Evolutionary conservation across 352 stramenopile genomes (phyloP).

Genomic region (Peronospora destructor): DNA sequence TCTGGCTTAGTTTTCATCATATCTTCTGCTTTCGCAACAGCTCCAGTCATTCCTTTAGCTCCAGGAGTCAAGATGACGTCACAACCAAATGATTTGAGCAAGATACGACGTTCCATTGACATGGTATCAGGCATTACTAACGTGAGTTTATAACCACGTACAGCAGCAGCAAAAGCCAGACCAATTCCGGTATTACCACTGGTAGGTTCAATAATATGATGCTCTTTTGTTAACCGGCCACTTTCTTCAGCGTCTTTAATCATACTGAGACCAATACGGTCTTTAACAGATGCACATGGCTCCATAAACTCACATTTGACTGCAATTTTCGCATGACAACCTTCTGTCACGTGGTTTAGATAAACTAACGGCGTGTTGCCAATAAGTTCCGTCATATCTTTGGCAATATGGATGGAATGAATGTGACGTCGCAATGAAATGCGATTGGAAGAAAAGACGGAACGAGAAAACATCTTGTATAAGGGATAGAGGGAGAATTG

Average conservation of each 20-base stretch:
- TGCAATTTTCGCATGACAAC: constrained; percentile 77
- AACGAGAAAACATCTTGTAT: constrained; percentile 20
- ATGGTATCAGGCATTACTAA: constrained; percentile 95
- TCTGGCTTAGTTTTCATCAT: constrained; percentile 61
- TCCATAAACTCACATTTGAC: constrained; percentile 89
- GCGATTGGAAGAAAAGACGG: constrained; percentile 15
- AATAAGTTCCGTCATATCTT: constrained; percentile 92
- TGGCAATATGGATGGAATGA: constrained; percentile 73
- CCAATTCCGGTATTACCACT: constrained; percentile 94
- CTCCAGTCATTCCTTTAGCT: constrained; percentile 72
- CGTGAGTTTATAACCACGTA: constrained; percentile 89
- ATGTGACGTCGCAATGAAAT: constrained; percentile 24
- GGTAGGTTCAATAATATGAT: constrained; percentile 90
- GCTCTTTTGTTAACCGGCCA: constrained; percentile 63
- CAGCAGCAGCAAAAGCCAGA: constrained; percentile 87
- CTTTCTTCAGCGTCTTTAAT: constrained; percentile 69
- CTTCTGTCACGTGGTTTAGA: constrained; percentile 79
- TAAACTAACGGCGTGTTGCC: constrained; percentile 92
- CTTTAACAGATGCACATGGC: constrained; percentile 81
- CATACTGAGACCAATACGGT: constrained; percentile 84
- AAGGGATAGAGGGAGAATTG: neutral
- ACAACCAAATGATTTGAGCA: constrained; percentile 91
- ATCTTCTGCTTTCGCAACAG: constrained; percentile 70
- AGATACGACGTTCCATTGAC: constrained; percentile 92
- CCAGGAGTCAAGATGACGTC: constrained; percentile 90